Conservation (phyloP, 208 protist genomes). For the Eutreptiella sp. region DNA sequence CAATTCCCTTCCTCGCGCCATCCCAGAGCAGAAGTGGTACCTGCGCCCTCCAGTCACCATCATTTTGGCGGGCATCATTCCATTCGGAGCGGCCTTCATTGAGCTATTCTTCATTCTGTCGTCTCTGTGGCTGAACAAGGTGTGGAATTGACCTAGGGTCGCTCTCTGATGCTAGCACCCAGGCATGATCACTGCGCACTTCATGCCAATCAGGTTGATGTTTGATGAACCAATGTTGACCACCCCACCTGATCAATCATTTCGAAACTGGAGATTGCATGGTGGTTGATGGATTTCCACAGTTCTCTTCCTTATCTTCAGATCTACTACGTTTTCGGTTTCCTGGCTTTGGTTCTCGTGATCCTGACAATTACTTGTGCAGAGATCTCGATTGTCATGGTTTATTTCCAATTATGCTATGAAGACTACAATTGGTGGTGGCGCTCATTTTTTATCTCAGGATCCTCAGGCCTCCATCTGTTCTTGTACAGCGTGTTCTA, state of each 20-base stretch:
- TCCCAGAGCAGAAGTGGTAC: constrained; percentile 73
- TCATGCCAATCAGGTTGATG: no score
- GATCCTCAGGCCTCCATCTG: constrained; percentile 78
- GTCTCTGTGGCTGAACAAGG: constrained; percentile 76
- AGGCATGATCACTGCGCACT: no score
- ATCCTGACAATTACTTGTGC: constrained; percentile 89
- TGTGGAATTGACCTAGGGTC: no score
- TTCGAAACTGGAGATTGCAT: no score
- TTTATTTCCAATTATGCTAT: constrained; percentile 94
- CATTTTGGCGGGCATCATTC: constrained; percentile 71
- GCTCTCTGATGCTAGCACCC: no score
- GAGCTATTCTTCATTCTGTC: constrained; percentile 97
- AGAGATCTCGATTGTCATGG: constrained; percentile 92
- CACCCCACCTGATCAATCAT: no score
- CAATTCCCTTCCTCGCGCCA: constrained; percentile 92
- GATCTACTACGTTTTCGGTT: constrained; percentile 97
- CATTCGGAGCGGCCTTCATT: constrained; percentile 93
- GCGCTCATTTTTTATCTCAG: constrained; percentile 83
- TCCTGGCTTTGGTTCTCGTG: constrained; percentile 89
- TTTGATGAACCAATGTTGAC: no score
- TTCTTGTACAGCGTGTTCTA: constrained; percentile 84
- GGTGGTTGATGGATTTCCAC: no score
- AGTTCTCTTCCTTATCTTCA: no score
- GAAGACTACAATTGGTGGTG: constrained; percentile 98
- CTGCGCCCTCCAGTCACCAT: constrained; percentile 51